Conservation (phyloP, 1,284 basidiomycete species). For the Peniophora sp. region DNA sequence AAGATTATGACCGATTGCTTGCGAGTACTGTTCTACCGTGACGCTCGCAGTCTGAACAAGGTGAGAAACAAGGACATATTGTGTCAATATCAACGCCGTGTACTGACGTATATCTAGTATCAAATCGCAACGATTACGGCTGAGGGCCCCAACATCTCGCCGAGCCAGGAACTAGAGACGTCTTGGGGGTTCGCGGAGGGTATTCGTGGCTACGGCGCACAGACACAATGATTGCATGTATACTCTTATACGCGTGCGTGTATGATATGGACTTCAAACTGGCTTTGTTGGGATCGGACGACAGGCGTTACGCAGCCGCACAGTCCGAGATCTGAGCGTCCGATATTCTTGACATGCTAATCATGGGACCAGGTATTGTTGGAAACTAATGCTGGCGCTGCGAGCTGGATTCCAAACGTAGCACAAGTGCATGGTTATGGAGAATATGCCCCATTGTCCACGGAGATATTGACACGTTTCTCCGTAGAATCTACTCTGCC, state of each 20-base stretch:
- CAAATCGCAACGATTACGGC: slow-evolving; percentile 90
- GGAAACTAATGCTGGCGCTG: too few species aligned
- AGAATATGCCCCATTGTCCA: too few species aligned
- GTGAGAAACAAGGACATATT: slow-evolving; percentile 33
- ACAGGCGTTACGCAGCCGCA: too few species aligned
- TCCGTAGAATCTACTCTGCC: too few species aligned
- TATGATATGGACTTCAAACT: slow-evolving; percentile 5
- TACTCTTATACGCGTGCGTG: not conserved
- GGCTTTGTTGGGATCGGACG: too few species aligned
- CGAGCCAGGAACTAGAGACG: slow-evolving; percentile 72
- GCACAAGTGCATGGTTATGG: too few species aligned
- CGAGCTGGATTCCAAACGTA: too few species aligned
- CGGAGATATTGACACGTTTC: too few species aligned
- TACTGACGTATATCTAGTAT: slow-evolving; percentile 50
- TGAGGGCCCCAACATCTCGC: slow-evolving; percentile 74
- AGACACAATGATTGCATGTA: slow-evolving; percentile 34
- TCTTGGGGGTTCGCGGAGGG: slow-evolving; percentile 91
- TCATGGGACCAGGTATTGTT: too few species aligned
- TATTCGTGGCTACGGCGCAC: slow-evolving; percentile 79
- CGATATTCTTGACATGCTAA: too few species aligned
- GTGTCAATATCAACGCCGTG: not conserved
- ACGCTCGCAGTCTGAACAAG: slow-evolving; percentile 95
- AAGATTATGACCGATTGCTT: slow-evolving; percentile 82
- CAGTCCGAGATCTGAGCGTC: too few species aligned
- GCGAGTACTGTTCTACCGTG: slow-evolving; percentile 94